A percentile compares a stretch with the other conserved stretches of the same genome.
These are phyloP conservation scores for Oidiodendron maius DNA, from an alignment of 495 filamentous ascomycete species.

Conservation along the genomic window DNA sequence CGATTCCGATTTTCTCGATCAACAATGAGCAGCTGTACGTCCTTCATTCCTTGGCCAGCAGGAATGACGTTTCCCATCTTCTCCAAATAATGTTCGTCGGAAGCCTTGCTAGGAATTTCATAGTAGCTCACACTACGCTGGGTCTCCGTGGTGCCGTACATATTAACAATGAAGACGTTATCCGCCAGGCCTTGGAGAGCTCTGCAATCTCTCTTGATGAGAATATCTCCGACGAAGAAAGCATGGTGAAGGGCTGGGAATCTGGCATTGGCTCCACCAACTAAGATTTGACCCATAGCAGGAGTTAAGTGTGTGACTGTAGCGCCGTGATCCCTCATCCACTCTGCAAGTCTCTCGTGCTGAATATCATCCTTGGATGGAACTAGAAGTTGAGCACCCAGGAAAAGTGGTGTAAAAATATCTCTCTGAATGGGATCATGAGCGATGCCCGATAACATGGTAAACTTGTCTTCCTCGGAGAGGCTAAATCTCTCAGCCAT, in stretches of 20 bases:
- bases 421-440: conserved; percentile 88
- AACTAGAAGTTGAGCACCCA: conserved; percentile 76
- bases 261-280: conserved; percentile 72
- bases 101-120: conserved; percentile 66
- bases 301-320: conserved; percentile 92
- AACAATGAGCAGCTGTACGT: conserved; percentile 90
- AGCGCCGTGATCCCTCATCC: conserved; percentile 74
- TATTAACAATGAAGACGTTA: conserved; percentile 79
- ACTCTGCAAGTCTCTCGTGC: conserved; percentile 83
- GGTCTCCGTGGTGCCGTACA: conserved; percentile 92
- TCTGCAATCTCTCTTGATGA: conserved; percentile 84
- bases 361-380: conserved; percentile 81
- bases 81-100: conserved; percentile 64
- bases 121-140: conserved; percentile 83
- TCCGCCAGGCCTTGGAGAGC: conserved; percentile 69
- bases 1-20: conserved; percentile 67
- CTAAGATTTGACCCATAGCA: conserved; percentile 92
- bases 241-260: conserved; percentile 74
- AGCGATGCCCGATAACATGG: conserved; percentile 77
- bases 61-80: conserved; percentile 75
- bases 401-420: conserved; percentile 89
- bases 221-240: conserved; percentile 91
- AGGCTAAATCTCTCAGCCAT: conserved; percentile 82
- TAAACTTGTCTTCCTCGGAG: conserved; percentile 70
- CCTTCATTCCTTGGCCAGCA: conserved; percentile 82